These are phyloP conservation scores for Jaltomata sinuosa DNA, from an alignment of 257 asterid genomes.

Conservation along the genomic window DNA sequence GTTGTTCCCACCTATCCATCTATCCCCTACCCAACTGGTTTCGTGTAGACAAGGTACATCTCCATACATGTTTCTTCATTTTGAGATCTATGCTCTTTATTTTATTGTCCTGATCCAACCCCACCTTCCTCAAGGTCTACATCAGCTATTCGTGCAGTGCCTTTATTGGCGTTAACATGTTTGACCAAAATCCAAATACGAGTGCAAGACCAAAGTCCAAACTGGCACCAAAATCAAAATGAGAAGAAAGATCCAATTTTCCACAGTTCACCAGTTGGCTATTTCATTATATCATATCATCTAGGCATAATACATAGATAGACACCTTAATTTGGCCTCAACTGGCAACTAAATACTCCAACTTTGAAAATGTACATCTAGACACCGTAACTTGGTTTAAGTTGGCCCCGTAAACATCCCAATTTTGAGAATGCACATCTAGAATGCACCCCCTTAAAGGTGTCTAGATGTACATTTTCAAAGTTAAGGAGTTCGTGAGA, in stretches of 20 bases:
- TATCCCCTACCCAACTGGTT: not conserved
- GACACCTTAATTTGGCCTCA: not conserved
- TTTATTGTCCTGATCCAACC: not conserved
- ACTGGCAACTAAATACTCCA: not conserved
- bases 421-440: not conserved
- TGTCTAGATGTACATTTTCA: not conserved
- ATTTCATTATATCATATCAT: not conserved
- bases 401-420: not conserved
- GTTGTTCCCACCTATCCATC: not conserved
- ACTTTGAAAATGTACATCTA: not conserved
- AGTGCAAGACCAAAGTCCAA: not conserved
- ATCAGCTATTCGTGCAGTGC: not conserved
- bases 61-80: not conserved
- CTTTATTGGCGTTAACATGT: not conserved
- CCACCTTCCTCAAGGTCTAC: not conserved
- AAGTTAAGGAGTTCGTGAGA: not conserved
- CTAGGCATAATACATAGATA: not conserved
- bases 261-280: not conserved
- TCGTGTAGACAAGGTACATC: not conserved
- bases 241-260: not conserved
- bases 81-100: not conserved
- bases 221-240: not conserved
- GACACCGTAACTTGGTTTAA: not conserved
- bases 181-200: not conserved
- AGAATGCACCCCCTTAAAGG: not conserved